Base-by-base conservation (phyloP, 176 grass and related monocot species). In the Rhynchospora tenuis region DNA sequence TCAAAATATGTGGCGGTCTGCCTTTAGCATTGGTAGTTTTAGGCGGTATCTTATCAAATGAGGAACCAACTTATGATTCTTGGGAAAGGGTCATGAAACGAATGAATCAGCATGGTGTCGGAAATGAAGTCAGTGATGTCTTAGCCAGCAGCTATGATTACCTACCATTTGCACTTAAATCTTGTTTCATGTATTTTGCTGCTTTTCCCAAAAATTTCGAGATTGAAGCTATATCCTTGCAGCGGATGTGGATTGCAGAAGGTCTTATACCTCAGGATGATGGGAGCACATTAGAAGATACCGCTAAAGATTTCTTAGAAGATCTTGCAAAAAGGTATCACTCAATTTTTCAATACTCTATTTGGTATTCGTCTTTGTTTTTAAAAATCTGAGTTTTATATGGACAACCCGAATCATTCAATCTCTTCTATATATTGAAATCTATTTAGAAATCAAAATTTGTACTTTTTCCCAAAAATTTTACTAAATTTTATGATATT, bases 171-270 rank as follows among this genome's bases (percentile, higher is more conserved):
- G n/a, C 22, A 11, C 63, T 67, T 19, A 67, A 24, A 67, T 67
- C 63, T 26, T 67, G 63, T 24, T 67, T 67, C 63, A 67, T 67
- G 63, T 67, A 67, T 26, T 67, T 67, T 67, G 63, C 63, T 67
- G 8, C 20, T 26, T 67, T 67, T 67, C 63, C 63, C 17, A 19
- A 67, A 24, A 3, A 67, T 67, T 24, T 11, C n/a, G 63, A 67
- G n/a, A 10, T 26, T 24, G 28, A 26, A 26, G 63, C 63, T 67
- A 7, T 26, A 2, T 22, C 28, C 9, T 26, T 67, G 22, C 22
- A 11, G 10, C 28, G 63, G 63, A n/a, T 67, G 28, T 67, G 63
- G 63, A 67, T 67, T 24, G 13, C 63, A 67, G 63, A 67, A 22
- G 63, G 63, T 38, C 28, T 67, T 22, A 67, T 67, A 67, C 63